Evolutionary conservation across 306 rosid species (phyloP).

Genomic region (Rosa lucieae): DNA sequence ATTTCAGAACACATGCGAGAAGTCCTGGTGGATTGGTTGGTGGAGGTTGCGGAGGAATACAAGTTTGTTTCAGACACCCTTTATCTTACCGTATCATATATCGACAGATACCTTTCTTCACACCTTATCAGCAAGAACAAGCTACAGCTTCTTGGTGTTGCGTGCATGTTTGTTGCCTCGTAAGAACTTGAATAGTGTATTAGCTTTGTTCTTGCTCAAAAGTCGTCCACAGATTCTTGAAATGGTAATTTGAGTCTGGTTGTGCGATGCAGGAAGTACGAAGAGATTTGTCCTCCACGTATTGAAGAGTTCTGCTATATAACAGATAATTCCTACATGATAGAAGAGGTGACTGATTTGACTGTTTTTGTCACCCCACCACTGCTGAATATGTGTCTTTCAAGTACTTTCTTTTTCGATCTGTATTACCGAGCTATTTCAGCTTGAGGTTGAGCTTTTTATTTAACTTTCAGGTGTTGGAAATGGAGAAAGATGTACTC

Average conservation of each 20-base stretch:
- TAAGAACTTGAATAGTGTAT: constrained; percentile 9
- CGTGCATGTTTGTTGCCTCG: constrained; percentile 47
- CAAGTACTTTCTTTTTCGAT: neutral
- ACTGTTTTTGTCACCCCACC: neutral
- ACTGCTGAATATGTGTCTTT: neutral
- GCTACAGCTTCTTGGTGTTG: constrained; percentile 52
- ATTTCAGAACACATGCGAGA: constrained; percentile 26
- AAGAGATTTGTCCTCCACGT: constrained; percentile 43
- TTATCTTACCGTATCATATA: constrained; percentile 35
- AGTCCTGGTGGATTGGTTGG: constrained; percentile 50
- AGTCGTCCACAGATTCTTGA: neutral
- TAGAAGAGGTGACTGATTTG: constrained; percentile 34
- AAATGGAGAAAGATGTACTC: constrained; percentile 44
- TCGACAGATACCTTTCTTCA: constrained; percentile 45
- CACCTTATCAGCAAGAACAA: constrained; percentile 23
- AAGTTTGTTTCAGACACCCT: constrained; percentile 43
- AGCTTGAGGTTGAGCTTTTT: neutral
- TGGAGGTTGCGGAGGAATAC: constrained; percentile 44
- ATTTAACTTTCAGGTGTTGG: constrained; percentile 26
- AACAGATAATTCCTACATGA: constrained; percentile 44
- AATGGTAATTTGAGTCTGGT: constrained; percentile 2
- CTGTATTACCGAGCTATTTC: neutral
- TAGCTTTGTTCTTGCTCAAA: neutral
- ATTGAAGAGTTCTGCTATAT: constrained; percentile 45
- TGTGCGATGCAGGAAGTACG: constrained; percentile 39